Evolutionary conservation across 1,284 basidiomycete species (phyloP), one percentile per base, ranked within the genome.

Genomic region (Sporisorium sorghi): DNA sequence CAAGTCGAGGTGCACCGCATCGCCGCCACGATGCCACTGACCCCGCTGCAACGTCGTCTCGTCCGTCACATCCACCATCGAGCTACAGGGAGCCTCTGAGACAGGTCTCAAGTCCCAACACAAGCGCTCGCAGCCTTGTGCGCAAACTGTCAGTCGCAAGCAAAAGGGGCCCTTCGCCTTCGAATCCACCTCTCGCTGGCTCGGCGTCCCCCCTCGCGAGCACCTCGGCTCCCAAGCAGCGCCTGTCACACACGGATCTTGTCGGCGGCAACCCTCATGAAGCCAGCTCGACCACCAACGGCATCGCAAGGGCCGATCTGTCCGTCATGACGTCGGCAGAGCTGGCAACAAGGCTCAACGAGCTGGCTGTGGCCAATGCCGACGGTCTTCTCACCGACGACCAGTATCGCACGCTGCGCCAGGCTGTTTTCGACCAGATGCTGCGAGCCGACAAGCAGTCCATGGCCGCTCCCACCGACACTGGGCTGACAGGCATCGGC

Each of bases 301-400:
- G 19, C 32, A 33, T 23, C 1, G 30, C 53, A 17, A 24, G 33
- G 19, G 42, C 50, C 33, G 67, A 70, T 28, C 33, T 64, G 14
- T 59, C 70, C n/a, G 42, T 47, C 21, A 71, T 71, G 73, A 52
- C 58, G 0, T 73, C 73, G 11, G 28, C 58, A 15, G 55, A 76
- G 21, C 61, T 81, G 3, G 79, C 78, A 0, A 30, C 39, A 2
- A 58, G 74, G 60, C 69, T 81, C 37, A 77, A 77, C 58, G 79
- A 81, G 55, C 71, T 81, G 8, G 78, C 79, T 3, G 73, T 81
- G n/a, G 71, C 76, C 46, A 73, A 78, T 21, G 77, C 65, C 2
- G 78, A 81, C 37, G 78, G 78, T 23, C 62, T 81, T 11, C 71
- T 81, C 21, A 65, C 67, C 21, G 74, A 77, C 23, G 77, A 79